Conservation (phyloP, 768 basidiomycete species). For the Boletus rufocinnamomeus region DNA sequence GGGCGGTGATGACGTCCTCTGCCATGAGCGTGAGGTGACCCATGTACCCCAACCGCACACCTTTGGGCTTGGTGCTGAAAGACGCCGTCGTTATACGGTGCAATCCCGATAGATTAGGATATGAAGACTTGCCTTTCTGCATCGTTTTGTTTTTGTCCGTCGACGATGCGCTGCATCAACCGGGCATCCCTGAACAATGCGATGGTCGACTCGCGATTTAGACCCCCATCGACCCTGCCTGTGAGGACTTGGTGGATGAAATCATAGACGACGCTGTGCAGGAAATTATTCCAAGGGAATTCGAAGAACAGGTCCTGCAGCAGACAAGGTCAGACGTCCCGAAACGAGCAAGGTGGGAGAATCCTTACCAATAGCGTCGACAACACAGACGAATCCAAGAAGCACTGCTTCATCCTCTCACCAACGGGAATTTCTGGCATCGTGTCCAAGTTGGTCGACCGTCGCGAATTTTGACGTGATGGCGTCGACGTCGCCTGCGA, state of each 20-base stretch:
- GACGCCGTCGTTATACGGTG: slow-evolving; percentile 8
- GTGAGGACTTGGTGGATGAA: slow-evolving; percentile 93
- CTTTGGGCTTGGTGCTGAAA: slow-evolving; percentile 66
- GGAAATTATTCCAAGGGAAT: slow-evolving; percentile 96
- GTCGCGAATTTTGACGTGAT: slow-evolving; percentile 59
- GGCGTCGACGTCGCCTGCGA: slow-evolving; percentile 41
- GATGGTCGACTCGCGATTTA: slow-evolving; percentile 82
- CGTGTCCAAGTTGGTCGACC: slow-evolving; percentile 39
- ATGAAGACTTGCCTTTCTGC: slow-evolving; percentile 57
- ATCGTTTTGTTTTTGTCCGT: slow-evolving; percentile 83
- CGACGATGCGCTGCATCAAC: slow-evolving; percentile 83
- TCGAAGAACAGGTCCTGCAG: slow-evolving; percentile 89
- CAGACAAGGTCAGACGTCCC: slow-evolving; percentile 1
- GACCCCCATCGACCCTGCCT: slow-evolving; percentile 77
- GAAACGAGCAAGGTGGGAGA: slow-evolving; percentile 1
- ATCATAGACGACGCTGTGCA: slow-evolving; percentile 96
- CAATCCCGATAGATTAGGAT: neutral
- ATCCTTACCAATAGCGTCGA: slow-evolving; percentile 72
- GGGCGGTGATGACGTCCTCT: slow-evolving; percentile 89
- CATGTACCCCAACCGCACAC: slow-evolving; percentile 91
- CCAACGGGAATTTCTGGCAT: slow-evolving; percentile 58
- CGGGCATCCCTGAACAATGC: slow-evolving; percentile 84
- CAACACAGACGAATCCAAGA: slow-evolving; percentile 73
- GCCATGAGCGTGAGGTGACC: slow-evolving; percentile 94
- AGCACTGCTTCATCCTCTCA: slow-evolving; percentile 76